Percentiles rank a stretch among this genome's conserved stretches.
Conservation (phyloP, 148 eudicot genomes). For the Salicornia ramosissima region DNA sequence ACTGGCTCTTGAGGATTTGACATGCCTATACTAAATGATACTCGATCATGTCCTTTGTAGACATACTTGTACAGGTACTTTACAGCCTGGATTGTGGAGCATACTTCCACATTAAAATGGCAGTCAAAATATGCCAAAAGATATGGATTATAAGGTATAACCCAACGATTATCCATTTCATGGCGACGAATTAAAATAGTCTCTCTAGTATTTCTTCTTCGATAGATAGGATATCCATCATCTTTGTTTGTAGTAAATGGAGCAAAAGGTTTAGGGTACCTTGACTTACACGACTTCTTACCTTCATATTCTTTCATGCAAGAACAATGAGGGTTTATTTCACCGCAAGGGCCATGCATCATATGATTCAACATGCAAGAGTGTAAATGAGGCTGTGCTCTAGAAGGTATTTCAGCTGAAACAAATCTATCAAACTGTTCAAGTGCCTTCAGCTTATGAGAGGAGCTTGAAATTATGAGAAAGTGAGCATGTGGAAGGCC, state of each 20-base stretch:
- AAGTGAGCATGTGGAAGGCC: conserved; percentile 10
- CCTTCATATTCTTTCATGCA: background rate
- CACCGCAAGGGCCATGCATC: conserved; percentile 13
- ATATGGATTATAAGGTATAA: conserved; percentile 21
- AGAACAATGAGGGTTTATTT: background rate
- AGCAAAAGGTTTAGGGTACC: background rate
- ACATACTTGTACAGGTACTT: conserved; percentile 16
- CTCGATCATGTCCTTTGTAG: background rate
- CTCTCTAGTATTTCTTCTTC: background rate
- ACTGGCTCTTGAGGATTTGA: fast-evolving
- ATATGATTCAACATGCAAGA: background rate
- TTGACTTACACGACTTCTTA: background rate
- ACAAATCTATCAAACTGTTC: background rate
- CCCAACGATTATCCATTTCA: background rate
- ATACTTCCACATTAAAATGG: conserved; percentile 25
- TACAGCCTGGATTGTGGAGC: background rate
- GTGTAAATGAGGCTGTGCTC: background rate
- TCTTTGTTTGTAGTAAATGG: background rate
- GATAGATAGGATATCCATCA: background rate
- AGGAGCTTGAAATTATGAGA: background rate
- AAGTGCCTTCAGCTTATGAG: background rate
- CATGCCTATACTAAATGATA: background rate
- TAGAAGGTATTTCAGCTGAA: background rate
- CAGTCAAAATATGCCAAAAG: background rate
- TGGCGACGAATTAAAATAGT: background rate